Conservation (phyloP, 352 stramenopile genomes). For the Discostella stelligera region DNA sequence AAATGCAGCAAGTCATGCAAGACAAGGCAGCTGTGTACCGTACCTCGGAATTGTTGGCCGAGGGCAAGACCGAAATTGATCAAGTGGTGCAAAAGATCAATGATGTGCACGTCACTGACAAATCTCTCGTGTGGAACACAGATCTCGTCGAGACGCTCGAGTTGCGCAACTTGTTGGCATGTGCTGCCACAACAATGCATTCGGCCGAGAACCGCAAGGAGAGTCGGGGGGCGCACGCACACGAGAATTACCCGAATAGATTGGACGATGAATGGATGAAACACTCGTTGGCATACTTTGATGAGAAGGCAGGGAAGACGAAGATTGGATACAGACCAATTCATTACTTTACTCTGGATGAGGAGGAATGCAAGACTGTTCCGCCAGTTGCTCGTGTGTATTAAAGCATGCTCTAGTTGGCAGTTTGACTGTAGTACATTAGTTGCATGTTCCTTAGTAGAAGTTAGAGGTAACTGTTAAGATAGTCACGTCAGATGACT, state of each 20-base stretch:
- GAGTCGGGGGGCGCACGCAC: constrained; percentile 92
- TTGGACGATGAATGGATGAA: constrained; percentile 97
- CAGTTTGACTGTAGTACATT: background rate
- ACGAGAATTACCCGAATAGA: constrained; percentile 92
- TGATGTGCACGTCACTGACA: constrained; percentile 92
- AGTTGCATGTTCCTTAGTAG: background rate
- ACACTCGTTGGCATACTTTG: constrained; percentile 93
- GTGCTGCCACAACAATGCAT: constrained; percentile 93
- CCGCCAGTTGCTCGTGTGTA: constrained; percentile 94
- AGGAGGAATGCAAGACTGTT: constrained; percentile 92
- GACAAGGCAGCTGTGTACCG: constrained; percentile 89
- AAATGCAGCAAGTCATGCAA: constrained; percentile 89
- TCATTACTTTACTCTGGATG: constrained; percentile 93
- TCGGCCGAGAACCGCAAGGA: constrained; percentile 92
- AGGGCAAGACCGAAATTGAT: constrained; percentile 88
- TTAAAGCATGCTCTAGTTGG: constrained; percentile 68
- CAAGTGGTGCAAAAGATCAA: constrained; percentile 88
- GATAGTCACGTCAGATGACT: background rate
- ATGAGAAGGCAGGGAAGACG: constrained; percentile 87
- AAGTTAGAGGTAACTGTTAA: background rate
- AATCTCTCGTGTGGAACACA: constrained; percentile 96
- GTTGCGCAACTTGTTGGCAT: constrained; percentile 90
- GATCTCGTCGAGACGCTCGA: constrained; percentile 96
- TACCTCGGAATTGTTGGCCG: constrained; percentile 82
- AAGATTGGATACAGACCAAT: constrained; percentile 89